Evolutionary conservation across 306 rosid genomes (phyloP), one percentile per base, ranked within the genome.

Genomic region (Rosa lucieae): DNA sequence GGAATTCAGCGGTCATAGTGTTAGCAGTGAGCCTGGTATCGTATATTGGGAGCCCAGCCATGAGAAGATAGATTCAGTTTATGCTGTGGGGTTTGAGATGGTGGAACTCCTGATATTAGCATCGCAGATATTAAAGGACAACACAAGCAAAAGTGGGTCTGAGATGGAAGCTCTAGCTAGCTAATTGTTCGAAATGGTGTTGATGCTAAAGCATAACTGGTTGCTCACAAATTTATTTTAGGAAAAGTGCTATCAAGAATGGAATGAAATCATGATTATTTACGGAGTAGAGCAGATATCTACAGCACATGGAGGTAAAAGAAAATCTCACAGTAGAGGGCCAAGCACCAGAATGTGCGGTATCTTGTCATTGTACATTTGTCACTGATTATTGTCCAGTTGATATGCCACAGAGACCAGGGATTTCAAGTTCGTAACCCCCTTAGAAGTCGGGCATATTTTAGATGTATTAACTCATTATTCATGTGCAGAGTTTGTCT

Each of bases 21-120:
- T 66, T 37, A 56, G 84, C 71, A 71, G 81, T 26, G 89, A 85
- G 74, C 72, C 82, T 0, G 70, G 74, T n/a, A 77, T 76, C 55
- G 65, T 66, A 40, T 47, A 74, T 63, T 86, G 82, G 83, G 86
- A 86, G 65, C 42, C 83, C 75, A 62, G 71, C 77, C 77, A 72
- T 48, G 90, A 87, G 78, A 95, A 95, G 87, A 82, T 86, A 42
- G 98, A 95, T 82, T 66, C 85, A 52, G 91, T 95, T 63, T 83
- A 92, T 73, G 94, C 92, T 67, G 96, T 93, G 10, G 99, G 99
- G 81, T 87, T 95, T 81, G 96, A 95, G 88, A 93, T 95, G 99
- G 97, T 91, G 83, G 99, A 95, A 83, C 99, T 95, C 73, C 80
- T 93, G 81, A 82, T 90, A 74, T 87, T 90, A 83, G 90, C 90